phyloP scores from a whole-genome alignment of 768 basidiomycete genomes.

The Russula ochroleuca region DNA sequence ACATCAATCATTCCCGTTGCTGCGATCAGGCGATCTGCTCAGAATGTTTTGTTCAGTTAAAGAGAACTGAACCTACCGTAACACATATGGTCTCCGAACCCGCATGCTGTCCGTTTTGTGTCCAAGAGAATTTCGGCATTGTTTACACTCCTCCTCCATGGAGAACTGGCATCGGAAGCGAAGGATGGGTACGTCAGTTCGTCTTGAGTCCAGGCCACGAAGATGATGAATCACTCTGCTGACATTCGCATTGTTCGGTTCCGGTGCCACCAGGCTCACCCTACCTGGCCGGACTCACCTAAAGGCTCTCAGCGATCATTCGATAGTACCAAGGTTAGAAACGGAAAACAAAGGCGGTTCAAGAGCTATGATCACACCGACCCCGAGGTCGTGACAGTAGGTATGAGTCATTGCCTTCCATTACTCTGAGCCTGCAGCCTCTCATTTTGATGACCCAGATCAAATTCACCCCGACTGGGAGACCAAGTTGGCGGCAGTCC shows the following conservation, averaged over 20 bases:
- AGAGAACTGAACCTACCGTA: constrained; percentile 89
- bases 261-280: constrained; percentile 26
- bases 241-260: constrained; percentile 5
- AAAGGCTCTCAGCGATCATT: constrained; percentile 44
- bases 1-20: constrained; percentile 96
- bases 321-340: constrained; percentile 20
- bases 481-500: constrained; percentile 87
- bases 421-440: constrained; percentile 12
- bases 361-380: constrained; percentile 86
- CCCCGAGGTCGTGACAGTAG: constrained; percentile 88
- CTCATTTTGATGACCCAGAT: constrained; percentile 47
- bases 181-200: constrained; percentile 53
- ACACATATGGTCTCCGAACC: constrained; percentile 96
- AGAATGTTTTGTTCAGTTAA: constrained; percentile 99
- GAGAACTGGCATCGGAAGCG: constrained; percentile 75
- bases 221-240: constrained; percentile 14
- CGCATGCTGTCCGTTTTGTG: constrained; percentile 95
- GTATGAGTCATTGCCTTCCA: constrained; percentile 40
- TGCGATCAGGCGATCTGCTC: constrained; percentile 99
- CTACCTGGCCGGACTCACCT: constrained; percentile 52
- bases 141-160: constrained; percentile 80
- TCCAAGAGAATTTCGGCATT: constrained; percentile 95
- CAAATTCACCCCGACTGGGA: constrained; percentile 99
- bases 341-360: constrained; percentile 58
- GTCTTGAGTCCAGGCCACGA: constrained; percentile 6